Conservation (phyloP, 148 eudicot genomes). For the Silene uniflora region DNA sequence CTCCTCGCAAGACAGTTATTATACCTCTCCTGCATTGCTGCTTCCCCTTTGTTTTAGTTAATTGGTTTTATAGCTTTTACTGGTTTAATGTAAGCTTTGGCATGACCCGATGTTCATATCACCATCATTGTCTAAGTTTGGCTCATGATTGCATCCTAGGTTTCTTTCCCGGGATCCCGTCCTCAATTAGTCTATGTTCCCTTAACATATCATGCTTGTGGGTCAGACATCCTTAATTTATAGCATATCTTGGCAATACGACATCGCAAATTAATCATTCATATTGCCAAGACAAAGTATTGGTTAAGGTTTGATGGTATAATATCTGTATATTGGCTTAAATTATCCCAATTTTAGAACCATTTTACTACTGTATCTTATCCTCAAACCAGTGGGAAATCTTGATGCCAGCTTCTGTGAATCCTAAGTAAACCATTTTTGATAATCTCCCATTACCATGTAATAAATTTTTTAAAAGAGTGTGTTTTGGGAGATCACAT, state of each 20-base stretch:
- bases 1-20: not conserved
- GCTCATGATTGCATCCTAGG: not conserved
- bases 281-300: too few species aligned
- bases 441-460: not conserved
- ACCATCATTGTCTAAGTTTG: not conserved
- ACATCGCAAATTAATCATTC: too few species aligned
- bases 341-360: not conserved
- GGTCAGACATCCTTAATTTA: too few species aligned
- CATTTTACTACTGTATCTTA: not conserved
- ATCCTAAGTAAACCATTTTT: not conserved
- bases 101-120: not conserved
- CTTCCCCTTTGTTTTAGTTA: not conserved
- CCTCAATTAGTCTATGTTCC: too few species aligned
- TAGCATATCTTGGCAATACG: too few species aligned
- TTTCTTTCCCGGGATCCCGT: too few species aligned
- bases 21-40: not conserved
- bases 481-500: not conserved
- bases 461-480: not conserved
- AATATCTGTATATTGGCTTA: too few species aligned
- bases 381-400: not conserved
- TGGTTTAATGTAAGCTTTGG: not conserved
- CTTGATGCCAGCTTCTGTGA: not conserved
- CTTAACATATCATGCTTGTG: too few species aligned
- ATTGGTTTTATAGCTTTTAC: not conserved
- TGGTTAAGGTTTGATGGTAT: too few species aligned